Evolutionary conservation across 2,329 filamentous ascomycete genomes (phyloP).

Genomic region (Xylaria sp.): DNA sequence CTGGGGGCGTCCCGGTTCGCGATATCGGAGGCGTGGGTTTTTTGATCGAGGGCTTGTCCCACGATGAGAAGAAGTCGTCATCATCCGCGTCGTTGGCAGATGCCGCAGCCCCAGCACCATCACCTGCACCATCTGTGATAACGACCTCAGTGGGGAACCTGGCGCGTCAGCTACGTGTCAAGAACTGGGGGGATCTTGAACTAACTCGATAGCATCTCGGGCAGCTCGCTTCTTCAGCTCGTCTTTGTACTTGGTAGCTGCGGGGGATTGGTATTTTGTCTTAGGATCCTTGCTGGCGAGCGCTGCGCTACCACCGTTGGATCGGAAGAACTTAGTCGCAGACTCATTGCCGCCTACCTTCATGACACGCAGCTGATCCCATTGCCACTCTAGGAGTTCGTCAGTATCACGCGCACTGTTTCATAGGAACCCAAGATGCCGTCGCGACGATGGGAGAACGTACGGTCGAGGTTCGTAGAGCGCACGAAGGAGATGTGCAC

Average conservation of each 20-base stretch:
- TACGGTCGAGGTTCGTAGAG: slow-evolving; percentile 97
- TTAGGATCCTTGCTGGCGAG: slow-evolving; percentile 95
- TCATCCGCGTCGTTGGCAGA: slow-evolving; percentile 73
- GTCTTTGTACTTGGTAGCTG: slow-evolving; percentile 97
- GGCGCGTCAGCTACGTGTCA: slow-evolving; percentile 1
- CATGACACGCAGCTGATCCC: slow-evolving; percentile 95
- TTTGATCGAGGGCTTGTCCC: slow-evolving; percentile 98
- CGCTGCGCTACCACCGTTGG: slow-evolving; percentile 88
- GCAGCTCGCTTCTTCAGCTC: slow-evolving; percentile 83
- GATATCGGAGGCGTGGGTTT: slow-evolving; percentile 90
- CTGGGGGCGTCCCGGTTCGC: slow-evolving; percentile 78
- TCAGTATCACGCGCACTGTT: slow-evolving; percentile 21
- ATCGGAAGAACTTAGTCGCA: slow-evolving; percentile 96
- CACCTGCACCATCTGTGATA: slow-evolving; percentile 63
- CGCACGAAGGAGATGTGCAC: slow-evolving; percentile 99
- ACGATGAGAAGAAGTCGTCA: slow-evolving; percentile 98
- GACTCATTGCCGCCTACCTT: slow-evolving; percentile 98
- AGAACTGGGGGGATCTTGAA: slow-evolving; percentile 14
- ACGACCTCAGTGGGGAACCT: slow-evolving; percentile 83
- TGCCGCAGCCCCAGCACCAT: slow-evolving; percentile 58
- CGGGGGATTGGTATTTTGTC: slow-evolving; percentile 90
- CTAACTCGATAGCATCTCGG: slow-evolving; percentile 78
- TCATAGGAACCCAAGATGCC: background rate
- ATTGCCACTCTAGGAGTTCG: slow-evolving; percentile 75
- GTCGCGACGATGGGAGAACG: slow-evolving; percentile 35